Percentiles rank a stretch among this genome's conserved stretches.
Evolutionary conservation across 495 filamentous ascomycete genomes (phyloP).

Genomic region (Penicillium silybi): DNA sequence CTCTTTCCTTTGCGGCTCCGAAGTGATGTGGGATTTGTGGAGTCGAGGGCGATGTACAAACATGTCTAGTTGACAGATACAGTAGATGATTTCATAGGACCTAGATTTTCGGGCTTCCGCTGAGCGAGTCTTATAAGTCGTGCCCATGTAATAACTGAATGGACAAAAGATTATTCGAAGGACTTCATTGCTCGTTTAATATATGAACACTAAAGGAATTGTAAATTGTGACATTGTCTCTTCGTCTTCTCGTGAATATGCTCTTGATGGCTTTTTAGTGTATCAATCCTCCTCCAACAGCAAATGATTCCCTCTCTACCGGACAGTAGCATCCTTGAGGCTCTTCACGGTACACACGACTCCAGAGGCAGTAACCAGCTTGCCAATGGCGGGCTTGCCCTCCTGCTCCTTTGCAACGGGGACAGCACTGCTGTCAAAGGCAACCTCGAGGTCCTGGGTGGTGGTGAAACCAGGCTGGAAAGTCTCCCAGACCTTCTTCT

Average conservation of each 20-base stretch:
- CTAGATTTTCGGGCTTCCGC: not conserved
- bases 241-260: constrained; percentile 33
- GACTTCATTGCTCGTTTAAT: not conserved
- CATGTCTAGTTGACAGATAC: not conserved
- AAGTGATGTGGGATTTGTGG: constrained; percentile 1
- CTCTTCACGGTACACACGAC: constrained; percentile 70
- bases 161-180: not conserved
- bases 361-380: constrained; percentile 66
- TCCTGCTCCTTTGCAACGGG: constrained; percentile 56
- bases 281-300: constrained; percentile 10
- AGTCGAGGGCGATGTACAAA: not conserved
- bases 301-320: constrained; percentile 33
- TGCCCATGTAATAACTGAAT: not conserved
- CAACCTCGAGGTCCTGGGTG: constrained; percentile 71
- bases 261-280: constrained; percentile 16
- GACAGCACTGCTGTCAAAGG: constrained; percentile 63
- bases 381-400: constrained; percentile 62
- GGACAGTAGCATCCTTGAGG: constrained; percentile 66
- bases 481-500: constrained; percentile 98
- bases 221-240: constrained; percentile 13
- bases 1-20: constrained; percentile 35
- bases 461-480: constrained; percentile 94
- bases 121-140: not conserved
- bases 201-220: not conserved
- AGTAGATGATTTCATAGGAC: not conserved